A percentile compares a stretch with the other conserved stretches of the same genome.
These are phyloP conservation scores for Fragaria nilgerrensis DNA, from an alignment of 306 rosid species.

Conservation along the genomic window DNA sequence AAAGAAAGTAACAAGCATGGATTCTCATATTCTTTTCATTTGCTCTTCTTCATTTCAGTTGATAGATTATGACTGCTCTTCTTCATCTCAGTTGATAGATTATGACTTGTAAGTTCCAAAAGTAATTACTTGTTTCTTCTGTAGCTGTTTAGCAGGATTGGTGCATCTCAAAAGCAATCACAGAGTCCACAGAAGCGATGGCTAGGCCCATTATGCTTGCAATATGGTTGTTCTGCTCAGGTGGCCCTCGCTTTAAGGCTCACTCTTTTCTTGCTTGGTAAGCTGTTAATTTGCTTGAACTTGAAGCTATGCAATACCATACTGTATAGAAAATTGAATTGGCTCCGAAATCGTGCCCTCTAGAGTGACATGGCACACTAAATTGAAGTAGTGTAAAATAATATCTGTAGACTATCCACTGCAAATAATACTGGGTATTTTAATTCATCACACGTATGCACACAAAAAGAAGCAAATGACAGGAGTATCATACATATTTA, in stretches of 20 bases:
- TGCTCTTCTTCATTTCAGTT: background rate
- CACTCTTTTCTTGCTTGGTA: slow-evolving; percentile 73
- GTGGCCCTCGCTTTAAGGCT: slow-evolving; percentile 72
- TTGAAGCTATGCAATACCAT: slow-evolving; percentile 2
- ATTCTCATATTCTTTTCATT: background rate
- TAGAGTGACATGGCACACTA: background rate
- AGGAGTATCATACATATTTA: background rate
- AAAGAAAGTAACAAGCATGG: background rate
- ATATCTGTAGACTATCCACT: background rate
- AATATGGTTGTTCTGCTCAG: slow-evolving; percentile 56
- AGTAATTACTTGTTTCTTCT: slow-evolving; percentile 16
- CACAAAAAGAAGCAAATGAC: background rate
- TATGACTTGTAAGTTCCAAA: background rate
- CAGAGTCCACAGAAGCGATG: slow-evolving; percentile 55
- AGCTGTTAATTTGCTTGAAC: slow-evolving; percentile 38
- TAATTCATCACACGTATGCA: background rate
- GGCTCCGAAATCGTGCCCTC: background rate
- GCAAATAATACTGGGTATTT: background rate
- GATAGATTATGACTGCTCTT: slow-evolving; percentile 1
- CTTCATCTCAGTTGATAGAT: slow-evolving; percentile 8
- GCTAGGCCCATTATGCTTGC: slow-evolving; percentile 49
- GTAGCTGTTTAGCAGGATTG: slow-evolving; percentile 51
- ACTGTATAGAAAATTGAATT: background rate
- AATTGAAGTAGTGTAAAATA: background rate
- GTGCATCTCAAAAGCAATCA: slow-evolving; percentile 49